These are phyloP conservation scores for Xylariomycetidae sp. DNA, from an alignment of 2,329 filamentous ascomycete species.

Conservation along the genomic window DNA sequence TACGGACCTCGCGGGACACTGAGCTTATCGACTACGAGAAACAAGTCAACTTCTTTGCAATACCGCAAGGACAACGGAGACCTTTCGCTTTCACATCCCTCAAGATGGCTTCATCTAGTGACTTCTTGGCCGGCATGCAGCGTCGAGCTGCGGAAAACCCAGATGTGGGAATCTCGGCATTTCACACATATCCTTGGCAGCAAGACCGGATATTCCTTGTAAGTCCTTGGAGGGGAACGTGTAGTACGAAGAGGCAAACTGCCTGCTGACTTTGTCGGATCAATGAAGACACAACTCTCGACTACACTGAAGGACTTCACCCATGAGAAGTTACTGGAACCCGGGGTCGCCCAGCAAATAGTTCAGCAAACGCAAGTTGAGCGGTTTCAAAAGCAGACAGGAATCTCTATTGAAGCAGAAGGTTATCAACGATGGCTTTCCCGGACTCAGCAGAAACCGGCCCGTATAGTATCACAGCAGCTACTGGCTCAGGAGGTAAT, in stretches of 20 bases:
- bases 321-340: too few species aligned
- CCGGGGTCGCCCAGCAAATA: too few species aligned
- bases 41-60: too few species aligned
- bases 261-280: too few species aligned
- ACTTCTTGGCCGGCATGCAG: constrained; percentile 16
- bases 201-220: constrained; percentile 24
- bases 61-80: too few species aligned
- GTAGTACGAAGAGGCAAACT: too few species aligned
- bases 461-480: constrained; percentile 20
- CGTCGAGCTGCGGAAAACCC: constrained; percentile 21
- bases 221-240: too few species aligned
- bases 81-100: background rate
- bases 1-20: too few species aligned
- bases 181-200: constrained; percentile 26
- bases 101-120: constrained; percentile 13
- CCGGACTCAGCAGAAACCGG: constrained; percentile 9
- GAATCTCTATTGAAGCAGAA: constrained; percentile 20
- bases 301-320: constrained; percentile 8
- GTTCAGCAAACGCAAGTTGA: constrained; percentile 20
- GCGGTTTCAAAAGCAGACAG: constrained; percentile 22
- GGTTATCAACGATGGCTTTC: constrained; percentile 22
- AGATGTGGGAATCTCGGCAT: constrained; percentile 21
- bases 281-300: constrained; percentile 19
- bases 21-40: too few species aligned
- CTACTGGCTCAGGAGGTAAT: constrained; percentile 15